These are phyloP conservation scores for Colletotrichum theobromicola DNA, from an alignment of 2,329 filamentous ascomycete species.

Conservation along the genomic window DNA sequence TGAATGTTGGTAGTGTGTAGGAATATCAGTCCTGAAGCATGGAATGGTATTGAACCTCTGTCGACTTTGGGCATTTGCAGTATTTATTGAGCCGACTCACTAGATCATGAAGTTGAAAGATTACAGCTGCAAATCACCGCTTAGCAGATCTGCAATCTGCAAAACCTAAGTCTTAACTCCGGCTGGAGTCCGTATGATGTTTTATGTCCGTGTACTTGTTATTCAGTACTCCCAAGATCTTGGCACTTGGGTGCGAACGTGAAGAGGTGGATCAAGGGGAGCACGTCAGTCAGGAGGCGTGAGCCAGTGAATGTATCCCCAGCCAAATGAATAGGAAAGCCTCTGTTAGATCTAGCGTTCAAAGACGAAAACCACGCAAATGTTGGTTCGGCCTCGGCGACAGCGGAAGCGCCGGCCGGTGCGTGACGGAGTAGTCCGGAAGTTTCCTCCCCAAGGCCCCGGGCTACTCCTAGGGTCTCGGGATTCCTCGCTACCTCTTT, in stretches of 20 bases:
- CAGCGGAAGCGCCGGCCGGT: neutral
- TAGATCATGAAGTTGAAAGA: neutral
- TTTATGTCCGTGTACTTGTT: neutral
- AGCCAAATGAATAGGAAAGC: neutral
- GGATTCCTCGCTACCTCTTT: neutral
- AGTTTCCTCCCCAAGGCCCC: neutral
- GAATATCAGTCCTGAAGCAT: fast-evolving
- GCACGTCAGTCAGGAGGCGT: neutral
- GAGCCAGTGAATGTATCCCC: fast-evolving
- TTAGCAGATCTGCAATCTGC: neutral
- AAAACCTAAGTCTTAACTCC: neutral
- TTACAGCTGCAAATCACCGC: neutral
- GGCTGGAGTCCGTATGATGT: neutral
- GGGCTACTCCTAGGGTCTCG: neutral
- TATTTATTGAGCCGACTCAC: neutral
- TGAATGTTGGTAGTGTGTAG: neutral
- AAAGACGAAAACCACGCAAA: neutral
- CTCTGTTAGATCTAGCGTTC: neutral
- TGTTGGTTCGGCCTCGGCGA: neutral
- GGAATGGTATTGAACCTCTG: neutral
- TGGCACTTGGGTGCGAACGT: neutral
- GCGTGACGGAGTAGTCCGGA: neutral
- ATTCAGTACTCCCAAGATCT: neutral
- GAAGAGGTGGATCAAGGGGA: neutral
- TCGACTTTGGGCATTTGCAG: neutral